Percentiles rank a stretch among this genome's conserved stretches.
These are phyloP conservation scores for Pinus albicaulis DNA, from an alignment of 75 land plant species.

Conservation along the genomic window DNA sequence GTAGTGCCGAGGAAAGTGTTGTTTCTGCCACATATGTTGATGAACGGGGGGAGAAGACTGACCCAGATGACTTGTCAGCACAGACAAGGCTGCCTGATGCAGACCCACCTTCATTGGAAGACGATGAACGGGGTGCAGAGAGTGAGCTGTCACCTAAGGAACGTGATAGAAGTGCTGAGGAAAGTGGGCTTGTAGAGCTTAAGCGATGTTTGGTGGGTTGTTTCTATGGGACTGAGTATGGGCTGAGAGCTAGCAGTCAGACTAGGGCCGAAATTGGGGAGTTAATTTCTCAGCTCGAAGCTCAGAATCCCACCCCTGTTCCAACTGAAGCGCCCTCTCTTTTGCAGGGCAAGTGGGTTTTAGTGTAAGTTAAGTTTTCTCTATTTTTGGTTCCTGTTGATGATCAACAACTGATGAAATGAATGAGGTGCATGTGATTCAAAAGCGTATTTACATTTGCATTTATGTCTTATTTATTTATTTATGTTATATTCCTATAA, in stretches of 20 bases:
- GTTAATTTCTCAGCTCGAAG: constrained; percentile 67
- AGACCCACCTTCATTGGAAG: constrained; percentile 27
- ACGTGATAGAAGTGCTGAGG: neutral
- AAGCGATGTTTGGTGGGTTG: constrained; percentile 57
- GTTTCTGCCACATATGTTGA: neutral
- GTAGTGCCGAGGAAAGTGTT: neutral
- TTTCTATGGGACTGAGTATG: constrained; percentile 58
- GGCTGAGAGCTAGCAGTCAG: constrained; percentile 47
- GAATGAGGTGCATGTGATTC: too few species aligned
- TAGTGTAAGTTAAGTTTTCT: constrained; percentile 37
- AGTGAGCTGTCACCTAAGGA: neutral
- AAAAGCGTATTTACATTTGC: too few species aligned
- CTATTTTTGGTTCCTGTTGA: neutral
- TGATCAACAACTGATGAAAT: too few species aligned
- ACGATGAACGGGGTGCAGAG: constrained; percentile 19
- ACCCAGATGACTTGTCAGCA: constrained; percentile 8
- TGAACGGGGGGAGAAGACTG: constrained; percentile 31
- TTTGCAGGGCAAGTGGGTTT: constrained; percentile 69
- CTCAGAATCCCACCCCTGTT: constrained; percentile 53
- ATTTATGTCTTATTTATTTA: too few species aligned
- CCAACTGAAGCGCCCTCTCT: constrained; percentile 35
- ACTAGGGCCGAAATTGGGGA: constrained; percentile 58
- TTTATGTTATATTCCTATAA: too few species aligned
- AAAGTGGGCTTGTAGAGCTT: constrained; percentile 24
- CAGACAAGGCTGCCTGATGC: constrained; percentile 9